Evolutionary conservation across 2,329 filamentous ascomycete genomes (phyloP).

Genomic region (Hymenoscyphus infarciens): DNA sequence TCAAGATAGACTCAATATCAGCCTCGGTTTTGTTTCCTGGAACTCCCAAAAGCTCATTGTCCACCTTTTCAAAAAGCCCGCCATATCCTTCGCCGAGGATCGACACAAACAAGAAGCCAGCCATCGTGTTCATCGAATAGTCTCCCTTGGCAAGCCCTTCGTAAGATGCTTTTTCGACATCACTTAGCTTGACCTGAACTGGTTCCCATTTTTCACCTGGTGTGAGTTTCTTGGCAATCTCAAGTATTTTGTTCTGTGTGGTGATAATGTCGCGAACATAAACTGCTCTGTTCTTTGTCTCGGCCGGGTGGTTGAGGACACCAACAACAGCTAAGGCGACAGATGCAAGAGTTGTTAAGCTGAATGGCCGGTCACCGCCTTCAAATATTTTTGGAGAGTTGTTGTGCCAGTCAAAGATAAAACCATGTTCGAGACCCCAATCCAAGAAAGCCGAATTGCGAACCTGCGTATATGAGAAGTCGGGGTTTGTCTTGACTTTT

Average conservation of each 20-base stretch:
- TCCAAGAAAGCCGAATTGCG: slow-evolving; percentile 36
- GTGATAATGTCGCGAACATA: slow-evolving; percentile 36
- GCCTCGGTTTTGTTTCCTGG: slow-evolving; percentile 35
- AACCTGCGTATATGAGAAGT: slow-evolving; percentile 37
- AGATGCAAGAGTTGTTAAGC: slow-evolving; percentile 42
- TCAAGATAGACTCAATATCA: slow-evolving; percentile 38
- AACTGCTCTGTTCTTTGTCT: slow-evolving; percentile 37
- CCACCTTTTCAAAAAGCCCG: slow-evolving; percentile 37
- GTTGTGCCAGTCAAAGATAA: slow-evolving; percentile 35
- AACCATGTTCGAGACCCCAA: slow-evolving; percentile 33
- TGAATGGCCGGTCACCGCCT: slow-evolving; percentile 36
- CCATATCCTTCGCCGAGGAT: slow-evolving; percentile 37
- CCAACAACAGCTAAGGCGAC: slow-evolving; percentile 45
- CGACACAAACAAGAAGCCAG: slow-evolving; percentile 20
- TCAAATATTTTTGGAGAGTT: slow-evolving; percentile 31
- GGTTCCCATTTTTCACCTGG: slow-evolving; percentile 28
- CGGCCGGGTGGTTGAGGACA: slow-evolving; percentile 34
- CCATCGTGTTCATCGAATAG: slow-evolving; percentile 37
- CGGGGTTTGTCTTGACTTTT: slow-evolving; percentile 15
- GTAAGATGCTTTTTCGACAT: slow-evolving; percentile 20
- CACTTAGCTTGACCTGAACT: slow-evolving; percentile 16
- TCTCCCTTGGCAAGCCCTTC: slow-evolving; percentile 30
- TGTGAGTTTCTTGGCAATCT: slow-evolving; percentile 34
- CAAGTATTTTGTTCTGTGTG: slow-evolving; percentile 39
- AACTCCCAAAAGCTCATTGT: no score